Base-by-base conservation (phyloP, 1,139 yeast species). In the Scheffersomyces titani region DNA sequence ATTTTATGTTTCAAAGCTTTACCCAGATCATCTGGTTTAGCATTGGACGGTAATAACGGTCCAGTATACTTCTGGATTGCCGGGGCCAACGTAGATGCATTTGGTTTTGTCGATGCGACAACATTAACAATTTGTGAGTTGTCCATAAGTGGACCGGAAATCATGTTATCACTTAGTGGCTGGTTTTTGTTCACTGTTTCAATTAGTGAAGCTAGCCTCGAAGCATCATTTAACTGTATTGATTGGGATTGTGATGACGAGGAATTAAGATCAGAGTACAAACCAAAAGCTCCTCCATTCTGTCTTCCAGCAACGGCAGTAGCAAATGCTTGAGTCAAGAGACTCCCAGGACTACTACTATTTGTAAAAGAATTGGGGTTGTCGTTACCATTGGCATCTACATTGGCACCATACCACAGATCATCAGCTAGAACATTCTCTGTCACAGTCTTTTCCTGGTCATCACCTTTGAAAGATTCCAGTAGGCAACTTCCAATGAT, bases 401-500 rank as follows among this genome's bases (percentile, higher is more conserved):
- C 49, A 19, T 46, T 20, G 11, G 24, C 18, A n/a, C 24, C 22
- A 9, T 46, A 46, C 49, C 49, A 46, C 49, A 46, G 49, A 46
- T 46, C 49, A n/a, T 47, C 47, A 7, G 50, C 36, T 22, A 45
- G 24, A 6, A 49, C 16, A 20, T 51, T 49, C 21, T 19, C 21
- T 30, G 36, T 19, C 7, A 19, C n/a, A 19, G 16, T 19, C 36
- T 51, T 22, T 16, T 51, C 49, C 44, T 13, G 18, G 9, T 55
- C 57, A 11, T 54, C 53, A 6, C 57, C 56, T 16, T 3, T 30
- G 21, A 50, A 59, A 3, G 56, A 50, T 56, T 83, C 87, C 66
- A 82, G 82, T 11, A 85, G 75, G 62, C 90, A 85, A 67, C 89
- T 83, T 22, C 86, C 85, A 3, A 86, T 85, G 51, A 86, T 80